These are phyloP conservation scores for Cladosporium sp. DNA, from an alignment of 2,329 filamentous ascomycete species.

Conservation along the genomic window DNA sequence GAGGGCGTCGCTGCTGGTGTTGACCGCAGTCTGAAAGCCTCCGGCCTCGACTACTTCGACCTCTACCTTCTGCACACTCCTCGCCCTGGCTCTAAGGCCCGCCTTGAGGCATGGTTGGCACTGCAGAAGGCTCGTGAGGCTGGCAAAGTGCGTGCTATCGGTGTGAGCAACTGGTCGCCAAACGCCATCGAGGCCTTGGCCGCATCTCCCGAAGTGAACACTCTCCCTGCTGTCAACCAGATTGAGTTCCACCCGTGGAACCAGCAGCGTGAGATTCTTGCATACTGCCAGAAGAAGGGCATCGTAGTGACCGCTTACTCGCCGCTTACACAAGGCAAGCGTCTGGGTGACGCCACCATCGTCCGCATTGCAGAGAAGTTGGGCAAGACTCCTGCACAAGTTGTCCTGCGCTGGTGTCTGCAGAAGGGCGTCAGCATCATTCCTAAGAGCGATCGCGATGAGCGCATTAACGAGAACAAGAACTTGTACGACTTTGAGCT, in stretches of 20 bases:
- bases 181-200: slow-evolving; percentile 54
- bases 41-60: slow-evolving; percentile 81
- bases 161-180: slow-evolving; percentile 53
- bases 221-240: slow-evolving; percentile 45
- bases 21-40: slow-evolving; percentile 69
- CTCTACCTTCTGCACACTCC: slow-evolving; percentile 84
- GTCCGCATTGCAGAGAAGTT: slow-evolving; percentile 67
- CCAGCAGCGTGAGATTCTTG: slow-evolving; percentile 71
- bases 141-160: slow-evolving; percentile 53
- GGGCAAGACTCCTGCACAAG: slow-evolving; percentile 69
- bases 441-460: slow-evolving; percentile 43
- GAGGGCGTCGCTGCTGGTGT: slow-evolving; percentile 56
- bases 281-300: slow-evolving; percentile 66
- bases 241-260: slow-evolving; percentile 73
- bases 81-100: slow-evolving; percentile 65
- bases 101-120: slow-evolving; percentile 71
- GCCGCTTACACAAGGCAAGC: slow-evolving; percentile 60
- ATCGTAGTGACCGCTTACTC: slow-evolving; percentile 74
- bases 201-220: slow-evolving; percentile 16
- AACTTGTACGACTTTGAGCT: slow-evolving; percentile 42
- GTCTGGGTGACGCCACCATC: slow-evolving; percentile 67
- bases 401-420: slow-evolving; percentile 75
- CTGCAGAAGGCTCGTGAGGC: slow-evolving; percentile 64
- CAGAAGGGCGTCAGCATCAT: slow-evolving; percentile 67
- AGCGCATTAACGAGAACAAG: slow-evolving; percentile 40